Percentiles rank a stretch among this genome's conserved stretches.
These are phyloP conservation scores for Alternaria gansuensis DNA, from an alignment of 2,329 filamentous ascomycete genomes.

Conservation along the genomic window DNA sequence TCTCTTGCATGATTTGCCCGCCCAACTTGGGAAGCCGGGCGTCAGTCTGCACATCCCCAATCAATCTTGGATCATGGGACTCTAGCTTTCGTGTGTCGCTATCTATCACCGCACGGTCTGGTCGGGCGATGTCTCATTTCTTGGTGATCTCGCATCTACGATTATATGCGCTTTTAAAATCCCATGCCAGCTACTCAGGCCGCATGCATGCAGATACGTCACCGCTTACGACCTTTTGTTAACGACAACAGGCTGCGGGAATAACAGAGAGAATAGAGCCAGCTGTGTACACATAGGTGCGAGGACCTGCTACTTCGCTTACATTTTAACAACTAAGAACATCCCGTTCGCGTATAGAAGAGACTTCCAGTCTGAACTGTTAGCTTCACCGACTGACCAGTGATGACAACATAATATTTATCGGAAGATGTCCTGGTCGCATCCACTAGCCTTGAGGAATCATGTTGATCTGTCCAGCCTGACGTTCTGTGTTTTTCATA, in stretches of 20 bases:
- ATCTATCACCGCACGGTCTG: slow-evolving; percentile 5
- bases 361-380: slow-evolving; percentile 1
- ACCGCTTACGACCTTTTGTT: background rate
- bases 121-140: slow-evolving; percentile 4
- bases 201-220: slow-evolving; percentile 1
- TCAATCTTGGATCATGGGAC: slow-evolving; percentile 8
- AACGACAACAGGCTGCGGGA: slow-evolving; percentile 1
- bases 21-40: slow-evolving; percentile 3
- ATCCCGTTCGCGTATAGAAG: background rate
- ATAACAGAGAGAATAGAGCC: background rate
- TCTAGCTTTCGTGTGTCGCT: slow-evolving; percentile 4
- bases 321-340: background rate
- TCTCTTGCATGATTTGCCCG: slow-evolving; percentile 9
- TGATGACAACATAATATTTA: background rate
- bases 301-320: background rate
- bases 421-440: background rate
- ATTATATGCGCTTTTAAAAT: slow-evolving; percentile 15
- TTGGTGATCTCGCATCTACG: background rate
- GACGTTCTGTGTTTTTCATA: background rate
- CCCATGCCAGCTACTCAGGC: slow-evolving; percentile 7
- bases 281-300: background rate
- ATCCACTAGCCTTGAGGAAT: background rate
- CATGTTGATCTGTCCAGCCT: background rate
- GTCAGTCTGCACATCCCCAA: slow-evolving; percentile 19
- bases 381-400: background rate